These are phyloP conservation scores for Alternaria longipes DNA, from an alignment of 2,329 filamentous ascomycete genomes.

Conservation along the genomic window DNA sequence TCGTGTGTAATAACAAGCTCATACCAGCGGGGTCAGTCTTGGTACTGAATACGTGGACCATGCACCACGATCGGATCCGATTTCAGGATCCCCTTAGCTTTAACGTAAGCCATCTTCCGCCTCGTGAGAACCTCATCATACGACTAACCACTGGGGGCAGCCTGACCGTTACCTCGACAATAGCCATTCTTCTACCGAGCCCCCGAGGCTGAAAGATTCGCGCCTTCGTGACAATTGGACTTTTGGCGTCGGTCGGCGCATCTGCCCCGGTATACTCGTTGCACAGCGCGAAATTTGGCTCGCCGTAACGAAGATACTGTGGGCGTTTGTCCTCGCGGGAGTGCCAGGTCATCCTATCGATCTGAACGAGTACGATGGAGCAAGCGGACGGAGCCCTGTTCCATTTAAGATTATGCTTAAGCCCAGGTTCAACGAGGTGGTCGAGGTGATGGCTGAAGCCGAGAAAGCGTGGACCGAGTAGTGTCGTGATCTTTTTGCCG, in stretches of 20 bases:
- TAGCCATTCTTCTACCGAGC: conserved; percentile 42
- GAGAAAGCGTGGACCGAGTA: too few relatives aligned
- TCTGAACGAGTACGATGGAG: background rate
- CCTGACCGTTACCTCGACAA: conserved; percentile 25
- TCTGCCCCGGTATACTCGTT: conserved; percentile 45
- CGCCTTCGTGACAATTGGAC: conserved; percentile 26
- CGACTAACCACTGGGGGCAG: background rate
- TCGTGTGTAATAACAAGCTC: conserved; percentile 30
- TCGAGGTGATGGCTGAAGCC: background rate
- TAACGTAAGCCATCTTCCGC: conserved; percentile 12
- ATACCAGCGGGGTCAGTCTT: conserved; percentile 25
- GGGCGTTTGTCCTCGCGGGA: too few relatives aligned
- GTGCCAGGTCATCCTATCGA: too few relatives aligned
- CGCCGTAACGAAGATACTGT: too few relatives aligned
- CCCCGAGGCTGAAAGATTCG: conserved; percentile 35
- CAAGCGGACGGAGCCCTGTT: conserved; percentile 1
- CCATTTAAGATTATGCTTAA: conserved; percentile 1
- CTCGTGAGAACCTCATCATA: conserved; percentile 15
- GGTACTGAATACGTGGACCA: background rate
- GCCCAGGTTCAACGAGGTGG: background rate
- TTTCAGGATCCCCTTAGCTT: conserved; percentile 10
- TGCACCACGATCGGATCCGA: conserved; percentile 18
- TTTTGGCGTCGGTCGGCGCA: conserved; percentile 37
- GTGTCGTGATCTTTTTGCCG: too few relatives aligned
- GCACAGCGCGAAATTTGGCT: background rate